Evolutionary conservation across 208 protist genomes (phyloP), one percentile per base, ranked within the genome.

Genomic region (Crithidia bombi): DNA sequence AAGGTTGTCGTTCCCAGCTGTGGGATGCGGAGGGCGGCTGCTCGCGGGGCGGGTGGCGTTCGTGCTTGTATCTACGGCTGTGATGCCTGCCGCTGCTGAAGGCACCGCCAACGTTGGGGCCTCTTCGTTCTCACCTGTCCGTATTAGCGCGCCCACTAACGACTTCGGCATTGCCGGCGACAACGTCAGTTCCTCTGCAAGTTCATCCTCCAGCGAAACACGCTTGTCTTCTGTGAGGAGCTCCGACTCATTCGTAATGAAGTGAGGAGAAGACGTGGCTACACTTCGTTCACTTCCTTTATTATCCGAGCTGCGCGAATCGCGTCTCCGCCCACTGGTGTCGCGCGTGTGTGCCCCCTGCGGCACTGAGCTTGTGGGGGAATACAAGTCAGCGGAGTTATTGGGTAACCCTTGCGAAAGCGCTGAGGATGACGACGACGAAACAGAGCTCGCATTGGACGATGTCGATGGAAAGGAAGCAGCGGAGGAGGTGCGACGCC

Each of bases 221-320:
- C 71, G 71, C 3, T n/a, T 30, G 26, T 67, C 71, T 26, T 77
- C 71, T 5, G 56, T 52, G 0, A 70, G 64, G 35, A 65, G 57
- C 32, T 28, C 32, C 36, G 64, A 26, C 17, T 38, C 47, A 2
- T 33, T 26, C 3, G 33, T 44, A 17, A 1, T 19, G 5, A 17
- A 33, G 21, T 28, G 44, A 7, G 47, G 56, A 7, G 46, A 6
- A 3, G 33, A 10, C 19, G 23, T 57, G 56, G 43, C 44, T 10
- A 0, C 26, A n/a, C 14, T 23, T 2, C 21, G 32, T 28, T 11
- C 38, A 17, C 28, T 38, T 2, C 52, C 15, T 17, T 14, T 17
- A 3, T 15, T 38, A 10, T 5, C 14, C 44, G 44, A 23, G 28
- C 11, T 3, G 52, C 26, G 5, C 1, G 39, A 6, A 30, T 50